Conservation (phyloP, 768 basidiomycete genomes). For the Gyrodon lividus region DNA sequence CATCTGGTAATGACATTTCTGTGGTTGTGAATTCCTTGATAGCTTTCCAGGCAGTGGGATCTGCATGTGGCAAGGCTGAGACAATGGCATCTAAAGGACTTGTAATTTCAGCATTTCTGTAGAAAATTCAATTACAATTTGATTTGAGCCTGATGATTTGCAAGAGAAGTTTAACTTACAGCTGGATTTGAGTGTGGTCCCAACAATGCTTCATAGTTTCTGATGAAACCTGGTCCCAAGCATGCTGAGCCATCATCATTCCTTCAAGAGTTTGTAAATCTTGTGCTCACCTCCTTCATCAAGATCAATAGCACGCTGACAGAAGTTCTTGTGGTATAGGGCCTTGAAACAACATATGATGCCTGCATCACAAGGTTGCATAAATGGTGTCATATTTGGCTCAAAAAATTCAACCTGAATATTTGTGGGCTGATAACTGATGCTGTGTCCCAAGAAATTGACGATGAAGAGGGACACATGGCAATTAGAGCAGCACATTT, state of each 20-base stretch:
- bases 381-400: too few relatives aligned
- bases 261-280: slow-evolving; percentile 38
- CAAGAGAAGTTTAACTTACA: too few relatives aligned
- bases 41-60: slow-evolving; percentile 1
- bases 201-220: too few relatives aligned
- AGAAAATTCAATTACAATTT: slow-evolving; percentile 18
- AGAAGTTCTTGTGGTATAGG: slow-evolving; percentile 29
- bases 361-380: too few relatives aligned
- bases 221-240: too few relatives aligned
- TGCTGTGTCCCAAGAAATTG: neutral
- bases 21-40: slow-evolving; percentile 12
- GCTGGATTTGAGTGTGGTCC: too few relatives aligned
- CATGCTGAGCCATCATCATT: slow-evolving; percentile 32
- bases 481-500: too few relatives aligned
- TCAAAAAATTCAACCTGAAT: neutral
- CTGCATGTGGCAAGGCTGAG: too few relatives aligned
- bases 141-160: slow-evolving; percentile 33
- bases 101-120: too few relatives aligned
- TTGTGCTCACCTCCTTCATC: slow-evolving; percentile 20
- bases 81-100: slow-evolving; percentile 16
- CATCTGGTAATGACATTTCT: slow-evolving; percentile 13
- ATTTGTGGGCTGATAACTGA: neutral
- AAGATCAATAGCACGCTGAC: slow-evolving; percentile 12
- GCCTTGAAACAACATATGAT: slow-evolving; percentile 34
- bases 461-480: too few relatives aligned